phyloP scores from a whole-genome alignment of 73 alveolate genomes.

The Durusdinium trenchii region DNA sequence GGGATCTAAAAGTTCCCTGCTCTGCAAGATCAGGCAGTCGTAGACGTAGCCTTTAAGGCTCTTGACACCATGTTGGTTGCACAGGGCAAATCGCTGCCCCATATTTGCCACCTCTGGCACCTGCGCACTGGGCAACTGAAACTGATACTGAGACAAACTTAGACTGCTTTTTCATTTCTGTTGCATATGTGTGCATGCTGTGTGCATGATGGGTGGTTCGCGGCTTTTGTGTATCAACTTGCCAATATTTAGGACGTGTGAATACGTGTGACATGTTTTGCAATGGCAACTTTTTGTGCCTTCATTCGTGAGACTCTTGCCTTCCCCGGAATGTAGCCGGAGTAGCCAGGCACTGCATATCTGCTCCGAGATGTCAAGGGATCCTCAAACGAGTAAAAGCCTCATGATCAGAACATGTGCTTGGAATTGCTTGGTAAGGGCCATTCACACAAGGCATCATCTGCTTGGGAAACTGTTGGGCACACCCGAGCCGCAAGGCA shows the following conservation, averaged over 20 bases:
- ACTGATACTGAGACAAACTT: too few species aligned
- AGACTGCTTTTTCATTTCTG: not conserved
- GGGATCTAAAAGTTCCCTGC: too few species aligned
- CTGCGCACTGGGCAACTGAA: not conserved
- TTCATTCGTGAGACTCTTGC: not conserved
- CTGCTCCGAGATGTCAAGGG: conserved; percentile 36
- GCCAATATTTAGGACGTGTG: not conserved
- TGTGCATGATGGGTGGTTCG: too few species aligned
- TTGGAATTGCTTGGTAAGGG: too few species aligned
- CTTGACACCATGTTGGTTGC: conserved; percentile 40
- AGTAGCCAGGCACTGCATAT: conserved; percentile 63
- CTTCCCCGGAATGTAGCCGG: conserved; percentile 73
- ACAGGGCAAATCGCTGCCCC: conserved; percentile 47
- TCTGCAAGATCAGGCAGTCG: too few species aligned
- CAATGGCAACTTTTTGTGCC: not conserved
- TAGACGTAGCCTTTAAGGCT: conserved; percentile 10
- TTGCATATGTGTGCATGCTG: not conserved
- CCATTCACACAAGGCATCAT: too few species aligned
- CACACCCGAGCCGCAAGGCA: too few species aligned
- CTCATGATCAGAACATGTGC: too few species aligned
- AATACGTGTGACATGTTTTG: not conserved
- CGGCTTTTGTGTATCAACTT: too few species aligned
- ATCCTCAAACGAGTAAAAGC: too few species aligned
- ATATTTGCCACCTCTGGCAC: conserved; percentile 54
- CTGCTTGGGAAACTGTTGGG: too few species aligned